These are phyloP conservation scores for Claviceps sp. DNA, from an alignment of 2,329 filamentous ascomycete genomes.

Conservation along the genomic window DNA sequence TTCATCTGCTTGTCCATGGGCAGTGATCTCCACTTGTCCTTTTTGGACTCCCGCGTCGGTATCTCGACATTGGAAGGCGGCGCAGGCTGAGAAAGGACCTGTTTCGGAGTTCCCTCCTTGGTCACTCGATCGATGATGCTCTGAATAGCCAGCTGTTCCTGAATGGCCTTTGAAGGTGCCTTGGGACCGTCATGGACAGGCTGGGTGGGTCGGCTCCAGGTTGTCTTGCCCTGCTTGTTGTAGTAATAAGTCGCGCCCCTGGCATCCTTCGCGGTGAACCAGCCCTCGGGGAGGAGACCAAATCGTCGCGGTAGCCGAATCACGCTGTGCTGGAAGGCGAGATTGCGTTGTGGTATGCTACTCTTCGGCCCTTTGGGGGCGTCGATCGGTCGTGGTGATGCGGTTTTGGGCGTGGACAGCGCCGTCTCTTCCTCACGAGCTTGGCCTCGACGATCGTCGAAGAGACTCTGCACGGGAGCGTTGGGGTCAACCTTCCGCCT, in stretches of 20 bases:
- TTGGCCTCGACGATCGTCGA: slow-evolving; percentile 46
- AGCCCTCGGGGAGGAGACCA: slow-evolving; percentile 61
- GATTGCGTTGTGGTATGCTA: slow-evolving; percentile 42
- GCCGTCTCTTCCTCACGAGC: slow-evolving; percentile 27
- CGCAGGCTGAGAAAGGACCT: slow-evolving; percentile 48
- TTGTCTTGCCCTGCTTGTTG: slow-evolving; percentile 60
- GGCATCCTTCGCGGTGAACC: slow-evolving; percentile 63
- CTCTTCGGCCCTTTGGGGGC: slow-evolving; percentile 47
- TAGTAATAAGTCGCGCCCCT: slow-evolving; percentile 77
- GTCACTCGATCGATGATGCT: slow-evolving; percentile 79
- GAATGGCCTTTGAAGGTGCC: slow-evolving; percentile 46
- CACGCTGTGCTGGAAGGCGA: slow-evolving; percentile 34
- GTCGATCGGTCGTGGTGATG: slow-evolving; percentile 32
- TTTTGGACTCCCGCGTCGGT: slow-evolving; percentile 43
- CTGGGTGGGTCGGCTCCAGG: slow-evolving; percentile 66
- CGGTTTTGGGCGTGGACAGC: slow-evolving; percentile 25
- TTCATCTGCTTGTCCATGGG: slow-evolving; percentile 83
- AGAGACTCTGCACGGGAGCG: slow-evolving; percentile 40
- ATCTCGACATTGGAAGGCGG: slow-evolving; percentile 36
- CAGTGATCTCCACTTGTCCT: slow-evolving; percentile 57
- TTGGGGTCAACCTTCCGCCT: slow-evolving; percentile 73
- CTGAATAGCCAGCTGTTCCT: slow-evolving; percentile 62
- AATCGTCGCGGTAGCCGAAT: slow-evolving; percentile 39
- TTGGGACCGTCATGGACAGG: slow-evolving; percentile 54
- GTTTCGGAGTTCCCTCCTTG: slow-evolving; percentile 44